Base-by-base conservation (phyloP, 108 stramenopile genomes). In the Ochromonas danica region DNA sequence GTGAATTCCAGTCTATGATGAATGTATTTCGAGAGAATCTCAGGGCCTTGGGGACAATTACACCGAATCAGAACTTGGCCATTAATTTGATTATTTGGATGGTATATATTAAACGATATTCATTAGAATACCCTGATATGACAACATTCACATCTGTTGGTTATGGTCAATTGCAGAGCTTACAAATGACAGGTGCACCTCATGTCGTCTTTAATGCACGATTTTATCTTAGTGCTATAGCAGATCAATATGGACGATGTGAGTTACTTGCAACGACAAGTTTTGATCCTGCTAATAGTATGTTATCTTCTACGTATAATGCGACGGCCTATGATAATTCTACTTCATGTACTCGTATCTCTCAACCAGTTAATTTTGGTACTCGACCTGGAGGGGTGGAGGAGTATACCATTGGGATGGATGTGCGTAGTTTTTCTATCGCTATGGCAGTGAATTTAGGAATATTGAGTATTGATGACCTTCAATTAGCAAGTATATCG, bases 171-270 rank as follows among this genome's bases (percentile, higher is more conserved):
- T 36, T 67, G 63, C 63, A 67, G 25, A 14, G 25, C 63, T 36
- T 67, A 10, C 63, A 67, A 67, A 31, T 67, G 31, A 31, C 63
- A 6, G 63, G 63, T 67, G 63, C 3, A 31, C 63, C 63, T 36
- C 10, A 6, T 3, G 63, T 31, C 17, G 35, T 67, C 17, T 67
- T 67, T 36, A 33, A 67, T 67, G 30, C 31, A 6, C 3, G 35
- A 3, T 36, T 28, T 67, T 10, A 22, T 31, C 63, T 14, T 14
- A 25, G 33, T 36, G 30, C 10, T 31, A 67, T 67, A 6, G 6
- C 31, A 28, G 3, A 3, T 14, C 31, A 22, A 67, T 67, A 67
- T 67, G 63, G 63, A 3, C 25, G 3, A 25, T 51, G 45, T 51
- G 6, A 6, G 22, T 51, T 51, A 51, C 6, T 6, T 22, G 6